Conservation (phyloP, 2,329 filamentous ascomycete genomes). For the Alternaria alternata region DNA sequence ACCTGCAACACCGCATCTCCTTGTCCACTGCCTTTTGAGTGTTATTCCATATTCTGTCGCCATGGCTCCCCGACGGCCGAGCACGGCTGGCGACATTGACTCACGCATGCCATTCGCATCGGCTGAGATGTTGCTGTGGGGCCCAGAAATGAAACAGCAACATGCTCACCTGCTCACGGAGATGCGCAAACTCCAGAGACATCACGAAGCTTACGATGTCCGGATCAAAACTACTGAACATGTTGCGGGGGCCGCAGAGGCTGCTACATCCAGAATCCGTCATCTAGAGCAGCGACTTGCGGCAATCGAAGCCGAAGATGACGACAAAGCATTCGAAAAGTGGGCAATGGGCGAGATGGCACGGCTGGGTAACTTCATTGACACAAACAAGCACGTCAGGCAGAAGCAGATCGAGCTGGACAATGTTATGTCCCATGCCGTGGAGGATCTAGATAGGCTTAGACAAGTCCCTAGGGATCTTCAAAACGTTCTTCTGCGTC, state of each 20-base stretch:
- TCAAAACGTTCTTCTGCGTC: conserved; percentile 12
- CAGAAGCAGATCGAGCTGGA: conserved; percentile 30
- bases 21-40: not conserved
- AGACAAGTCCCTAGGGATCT: conserved; percentile 7
- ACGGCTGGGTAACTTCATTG: conserved; percentile 21
- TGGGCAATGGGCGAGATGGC: conserved; percentile 27
- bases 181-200: conserved; percentile 46
- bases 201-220: conserved; percentile 26
- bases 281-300: conserved; percentile 30
- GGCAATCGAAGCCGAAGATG: conserved; percentile 35
- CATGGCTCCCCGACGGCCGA: conserved; percentile 18
- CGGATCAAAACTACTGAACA: conserved; percentile 34
- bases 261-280: conserved; percentile 20
- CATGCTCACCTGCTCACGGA: conserved; percentile 46
- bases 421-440: conserved; percentile 13
- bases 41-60: not conserved
- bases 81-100: conserved; percentile 13
- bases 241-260: conserved; percentile 23
- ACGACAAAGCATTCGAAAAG: conserved; percentile 30
- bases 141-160: conserved; percentile 51
- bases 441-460: conserved; percentile 18
- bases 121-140: conserved; percentile 50
- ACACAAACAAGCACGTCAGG: conserved; percentile 25
- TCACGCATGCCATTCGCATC: conserved; percentile 30
- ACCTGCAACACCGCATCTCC: not conserved